Conservation (phyloP, 1,284 basidiomycete genomes). For the Apiotrichum sp. region DNA sequence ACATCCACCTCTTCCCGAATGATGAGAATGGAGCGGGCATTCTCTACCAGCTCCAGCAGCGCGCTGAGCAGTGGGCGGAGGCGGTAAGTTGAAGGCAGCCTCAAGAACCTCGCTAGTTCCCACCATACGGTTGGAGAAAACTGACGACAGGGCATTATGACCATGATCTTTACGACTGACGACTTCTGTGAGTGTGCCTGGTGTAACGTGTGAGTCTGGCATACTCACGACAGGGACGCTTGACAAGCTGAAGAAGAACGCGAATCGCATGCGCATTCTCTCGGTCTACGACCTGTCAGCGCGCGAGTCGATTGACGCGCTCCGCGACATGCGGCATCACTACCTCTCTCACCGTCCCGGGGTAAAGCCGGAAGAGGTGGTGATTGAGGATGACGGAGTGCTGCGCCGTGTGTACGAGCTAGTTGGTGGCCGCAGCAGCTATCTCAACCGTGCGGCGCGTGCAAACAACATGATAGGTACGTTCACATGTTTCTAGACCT, state of each 20-base stretch:
- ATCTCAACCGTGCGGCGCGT: constrained; percentile 60
- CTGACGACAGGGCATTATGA: constrained; percentile 57
- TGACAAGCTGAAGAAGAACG: constrained; percentile 53
- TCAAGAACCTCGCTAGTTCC: neutral
- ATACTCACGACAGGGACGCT: constrained; percentile 48
- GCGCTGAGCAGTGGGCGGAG: constrained; percentile 78
- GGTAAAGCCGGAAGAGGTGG: constrained; percentile 11
- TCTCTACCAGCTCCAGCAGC: constrained; percentile 73
- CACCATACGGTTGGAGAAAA: neutral
- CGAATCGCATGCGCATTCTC: constrained; percentile 67
- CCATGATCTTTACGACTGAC: constrained; percentile 71
- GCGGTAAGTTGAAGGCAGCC: constrained; percentile 52
- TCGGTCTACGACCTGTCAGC: constrained; percentile 65
- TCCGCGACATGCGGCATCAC: constrained; percentile 53
- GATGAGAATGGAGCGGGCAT: constrained; percentile 69
- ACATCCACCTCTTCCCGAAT: constrained; percentile 70
- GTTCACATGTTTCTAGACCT: neutral
- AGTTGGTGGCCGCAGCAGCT: constrained; percentile 71
- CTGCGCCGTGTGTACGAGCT: constrained; percentile 56
- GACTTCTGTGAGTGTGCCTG: constrained; percentile 57
- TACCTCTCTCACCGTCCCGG: constrained; percentile 17
- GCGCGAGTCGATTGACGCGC: constrained; percentile 59
- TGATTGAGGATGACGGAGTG: constrained; percentile 42
- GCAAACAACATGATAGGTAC: constrained; percentile 55
- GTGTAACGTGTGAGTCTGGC: constrained; percentile 5